Evolutionary conservation across 441 rosid species (phyloP).

Genomic region (Omphalea diandra): DNA sequence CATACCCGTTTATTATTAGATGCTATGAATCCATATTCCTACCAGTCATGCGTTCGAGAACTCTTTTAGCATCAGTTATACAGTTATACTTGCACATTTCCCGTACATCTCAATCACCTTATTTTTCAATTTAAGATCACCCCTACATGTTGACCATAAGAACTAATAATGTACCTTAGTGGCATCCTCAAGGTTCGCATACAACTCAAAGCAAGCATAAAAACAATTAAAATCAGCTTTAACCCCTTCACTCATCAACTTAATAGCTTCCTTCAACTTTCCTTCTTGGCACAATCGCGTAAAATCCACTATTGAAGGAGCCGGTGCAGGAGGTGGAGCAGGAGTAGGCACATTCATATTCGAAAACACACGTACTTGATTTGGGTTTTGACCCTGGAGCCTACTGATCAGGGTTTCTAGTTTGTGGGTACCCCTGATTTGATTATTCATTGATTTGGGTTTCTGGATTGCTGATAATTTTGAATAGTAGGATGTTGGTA

Average conservation of each 20-base stretch:
- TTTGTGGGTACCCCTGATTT: too few species aligned
- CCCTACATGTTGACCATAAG: constrained; percentile 59
- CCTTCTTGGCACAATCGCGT: constrained; percentile 53
- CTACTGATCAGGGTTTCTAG: too few species aligned
- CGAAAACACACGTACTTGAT: constrained; percentile 17
- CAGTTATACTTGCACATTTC: constrained; percentile 64
- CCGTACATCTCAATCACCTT: constrained; percentile 73
- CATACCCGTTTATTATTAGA: constrained; percentile 72
- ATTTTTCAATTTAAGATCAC: constrained; percentile 59
- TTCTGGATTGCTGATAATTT: too few species aligned
- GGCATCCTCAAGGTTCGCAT: constrained; percentile 63
- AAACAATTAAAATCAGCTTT: constrained; percentile 64
- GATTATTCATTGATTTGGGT: too few species aligned
- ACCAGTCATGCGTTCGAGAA: constrained; percentile 74
- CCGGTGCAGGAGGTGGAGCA: too few species aligned
- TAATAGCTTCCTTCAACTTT: constrained; percentile 67
- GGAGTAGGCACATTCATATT: constrained; percentile 1
- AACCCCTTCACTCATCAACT: constrained; percentile 68
- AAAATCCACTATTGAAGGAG: constrained; percentile 49
- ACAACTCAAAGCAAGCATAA: constrained; percentile 46
- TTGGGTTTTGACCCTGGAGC: constrained; percentile 24
- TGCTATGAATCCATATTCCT: constrained; percentile 83
- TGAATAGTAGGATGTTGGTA: too few species aligned
- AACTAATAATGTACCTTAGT: constrained; percentile 87
- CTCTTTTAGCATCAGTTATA: constrained; percentile 86